Conservation (phyloP, 768 basidiomycete genomes). For the Mycena latifolia region DNA sequence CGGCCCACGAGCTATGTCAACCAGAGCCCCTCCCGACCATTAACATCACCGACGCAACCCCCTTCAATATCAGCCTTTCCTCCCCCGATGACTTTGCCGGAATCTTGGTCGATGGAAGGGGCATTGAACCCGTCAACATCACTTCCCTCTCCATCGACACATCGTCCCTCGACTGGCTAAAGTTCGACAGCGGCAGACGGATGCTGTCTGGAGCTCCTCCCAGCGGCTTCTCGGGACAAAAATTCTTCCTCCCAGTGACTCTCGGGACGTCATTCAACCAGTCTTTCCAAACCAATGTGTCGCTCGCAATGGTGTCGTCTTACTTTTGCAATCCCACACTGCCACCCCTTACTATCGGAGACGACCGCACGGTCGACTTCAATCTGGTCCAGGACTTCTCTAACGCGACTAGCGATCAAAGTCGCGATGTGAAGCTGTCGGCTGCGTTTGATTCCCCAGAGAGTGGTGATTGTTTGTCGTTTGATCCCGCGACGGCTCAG, state of each 20-base stretch:
- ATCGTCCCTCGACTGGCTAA: slow-evolving; percentile 69
- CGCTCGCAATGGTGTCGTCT: slow-evolving; percentile 76
- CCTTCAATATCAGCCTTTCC: slow-evolving; percentile 64
- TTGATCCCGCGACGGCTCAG: slow-evolving; percentile 57
- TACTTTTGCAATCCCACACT: slow-evolving; percentile 74
- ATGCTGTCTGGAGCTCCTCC: slow-evolving; percentile 78
- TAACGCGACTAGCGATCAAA: slow-evolving; percentile 55
- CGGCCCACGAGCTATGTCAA: slow-evolving; percentile 75
- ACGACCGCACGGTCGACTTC: slow-evolving; percentile 65
- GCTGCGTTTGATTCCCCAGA: slow-evolving; percentile 66
- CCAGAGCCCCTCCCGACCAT: slow-evolving; percentile 66
- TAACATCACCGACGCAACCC: slow-evolving; percentile 73
- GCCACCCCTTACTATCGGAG: slow-evolving; percentile 66
- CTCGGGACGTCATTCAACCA: slow-evolving; percentile 78
- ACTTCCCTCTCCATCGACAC: slow-evolving; percentile 69
- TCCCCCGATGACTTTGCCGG: slow-evolving; percentile 73
- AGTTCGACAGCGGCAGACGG: slow-evolving; percentile 66
- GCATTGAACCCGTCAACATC: slow-evolving; percentile 72
- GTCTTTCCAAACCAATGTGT: slow-evolving; percentile 70
- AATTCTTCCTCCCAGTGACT: slow-evolving; percentile 65
- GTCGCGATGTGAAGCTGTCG: slow-evolving; percentile 63
- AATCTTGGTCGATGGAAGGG: slow-evolving; percentile 70
- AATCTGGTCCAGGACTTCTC: slow-evolving; percentile 69
- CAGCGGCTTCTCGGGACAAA: slow-evolving; percentile 47
- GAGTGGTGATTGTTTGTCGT: slow-evolving; percentile 64